Conservation (phyloP, 164 flowering plant genomes). For the Cinnamomum micranthum region DNA sequence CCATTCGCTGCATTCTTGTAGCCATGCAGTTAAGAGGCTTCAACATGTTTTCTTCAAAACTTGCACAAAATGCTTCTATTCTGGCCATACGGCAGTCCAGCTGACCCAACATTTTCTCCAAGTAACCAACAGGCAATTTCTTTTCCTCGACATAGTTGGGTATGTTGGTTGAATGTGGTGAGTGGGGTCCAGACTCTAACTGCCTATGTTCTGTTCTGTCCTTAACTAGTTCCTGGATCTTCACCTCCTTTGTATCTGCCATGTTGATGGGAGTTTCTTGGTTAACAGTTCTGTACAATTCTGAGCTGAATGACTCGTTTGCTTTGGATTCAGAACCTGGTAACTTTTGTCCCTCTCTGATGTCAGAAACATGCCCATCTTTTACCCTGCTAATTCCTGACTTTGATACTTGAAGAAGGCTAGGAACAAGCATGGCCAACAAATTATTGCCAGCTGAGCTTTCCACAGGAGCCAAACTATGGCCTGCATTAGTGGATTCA, state of each 20-base stretch:
- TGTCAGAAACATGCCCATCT: slow-evolving; percentile 21
- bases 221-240: not conserved
- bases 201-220: slow-evolving; percentile 6
- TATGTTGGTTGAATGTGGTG: slow-evolving; percentile 19
- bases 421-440: slow-evolving; percentile 82
- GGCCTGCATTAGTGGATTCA: slow-evolving; percentile 35
- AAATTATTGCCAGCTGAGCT: slow-evolving; percentile 53
- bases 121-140: slow-evolving; percentile 8
- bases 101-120: slow-evolving; percentile 56
- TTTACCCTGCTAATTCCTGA: slow-evolving; percentile 21
- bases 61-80: slow-evolving; percentile 55
- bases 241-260: slow-evolving; percentile 3
- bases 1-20: slow-evolving; percentile 62
- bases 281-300: slow-evolving; percentile 7
- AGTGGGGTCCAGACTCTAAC: slow-evolving; percentile 11
- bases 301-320: slow-evolving; percentile 15
- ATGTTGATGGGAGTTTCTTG: slow-evolving; percentile 15
- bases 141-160: slow-evolving; percentile 16
- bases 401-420: slow-evolving; percentile 65
- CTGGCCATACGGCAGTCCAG: slow-evolving; percentile 62
- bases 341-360: slow-evolving; percentile 11
- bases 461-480: slow-evolving; percentile 15
- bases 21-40: slow-evolving; percentile 68
- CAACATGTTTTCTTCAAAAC: slow-evolving; percentile 77
- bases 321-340: slow-evolving; percentile 7